phyloP scores from a whole-genome alignment of 371 early-diverging fungal species.

The Rhizopus delemar region DNA sequence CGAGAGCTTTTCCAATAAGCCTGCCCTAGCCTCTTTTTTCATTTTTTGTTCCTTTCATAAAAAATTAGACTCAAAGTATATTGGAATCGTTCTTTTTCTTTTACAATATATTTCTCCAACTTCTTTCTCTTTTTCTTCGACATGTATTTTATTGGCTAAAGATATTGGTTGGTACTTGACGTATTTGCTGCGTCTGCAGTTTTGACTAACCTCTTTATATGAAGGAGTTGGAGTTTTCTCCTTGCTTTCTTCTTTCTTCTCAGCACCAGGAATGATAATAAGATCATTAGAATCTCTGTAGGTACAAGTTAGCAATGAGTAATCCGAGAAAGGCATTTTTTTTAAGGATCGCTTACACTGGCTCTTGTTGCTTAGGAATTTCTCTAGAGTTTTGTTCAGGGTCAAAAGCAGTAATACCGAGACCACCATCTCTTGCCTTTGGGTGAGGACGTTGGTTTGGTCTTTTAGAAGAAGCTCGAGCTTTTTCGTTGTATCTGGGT shows the following conservation, averaged over 20 bases:
- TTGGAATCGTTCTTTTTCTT: background rate
- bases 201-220: conserved; percentile 16
- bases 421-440: conserved; percentile 56
- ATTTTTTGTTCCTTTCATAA: conserved; percentile 77
- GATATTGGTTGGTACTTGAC: background rate
- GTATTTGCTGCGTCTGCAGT: background rate
- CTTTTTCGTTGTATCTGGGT: conserved; percentile 63
- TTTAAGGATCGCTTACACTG: conserved; percentile 6
- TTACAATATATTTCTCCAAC: conserved; percentile 82
- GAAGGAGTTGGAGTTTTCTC: conserved; percentile 9
- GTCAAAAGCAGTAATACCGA: conserved; percentile 20
- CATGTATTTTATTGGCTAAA: conserved; percentile 51
- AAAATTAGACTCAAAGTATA: conserved; percentile 4
- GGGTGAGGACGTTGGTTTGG: conserved; percentile 51
- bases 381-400: conserved; percentile 1
- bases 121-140: conserved; percentile 76
- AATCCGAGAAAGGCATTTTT: background rate
- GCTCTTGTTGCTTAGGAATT: conserved; percentile 7
- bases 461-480: conserved; percentile 50
- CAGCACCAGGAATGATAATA: conserved; percentile 41
- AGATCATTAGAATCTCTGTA: conserved; percentile 36
- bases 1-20: conserved; percentile 81
- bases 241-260: conserved; percentile 5
- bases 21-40: conserved; percentile 89
- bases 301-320: background rate